A percentile compares a stretch with the other conserved stretches of the same genome.
These are phyloP conservation scores for Taxillus chinensis DNA, from an alignment of 164 flowering plant species.

Conservation along the genomic window DNA sequence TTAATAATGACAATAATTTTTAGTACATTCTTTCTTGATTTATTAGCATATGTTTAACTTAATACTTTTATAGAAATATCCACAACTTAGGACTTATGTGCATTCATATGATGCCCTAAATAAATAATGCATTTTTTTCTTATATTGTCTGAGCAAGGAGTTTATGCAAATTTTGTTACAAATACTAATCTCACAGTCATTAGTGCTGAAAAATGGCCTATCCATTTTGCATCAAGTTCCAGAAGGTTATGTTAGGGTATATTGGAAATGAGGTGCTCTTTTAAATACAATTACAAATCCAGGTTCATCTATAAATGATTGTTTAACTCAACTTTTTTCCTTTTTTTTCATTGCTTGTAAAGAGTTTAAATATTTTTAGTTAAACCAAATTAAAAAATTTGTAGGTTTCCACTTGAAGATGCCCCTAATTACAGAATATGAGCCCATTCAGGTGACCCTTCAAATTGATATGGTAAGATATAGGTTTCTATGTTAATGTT, in stretches of 20 bases:
- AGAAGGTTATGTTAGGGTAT: constrained; percentile 96
- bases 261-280: constrained; percentile 99
- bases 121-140: too few relatives aligned
- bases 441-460: constrained; percentile 92
- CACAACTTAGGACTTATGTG: too few relatives aligned
- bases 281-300: constrained; percentile 65
- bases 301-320: constrained; percentile 27
- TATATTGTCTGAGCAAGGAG: too few relatives aligned
- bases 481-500: too few relatives aligned
- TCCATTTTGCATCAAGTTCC: constrained; percentile 87
- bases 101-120: too few relatives aligned
- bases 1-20: too few relatives aligned
- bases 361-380: neutral
- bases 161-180: constrained; percentile 10
- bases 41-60: too few relatives aligned
- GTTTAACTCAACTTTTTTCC: neutral
- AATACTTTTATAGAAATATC: too few relatives aligned
- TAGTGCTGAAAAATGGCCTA: constrained; percentile 20
- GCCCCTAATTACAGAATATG: constrained; percentile 76
- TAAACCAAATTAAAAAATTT: constrained; percentile 4
- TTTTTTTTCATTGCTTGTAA: neutral
- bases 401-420: constrained; percentile 83
- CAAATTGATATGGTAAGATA: constrained; percentile 89
- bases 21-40: too few relatives aligned
- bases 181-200: constrained; percentile 26